Evolutionary conservation across 1,139 yeast genomes (phyloP).

Genomic region (Lodderomyces jiufengensis): DNA sequence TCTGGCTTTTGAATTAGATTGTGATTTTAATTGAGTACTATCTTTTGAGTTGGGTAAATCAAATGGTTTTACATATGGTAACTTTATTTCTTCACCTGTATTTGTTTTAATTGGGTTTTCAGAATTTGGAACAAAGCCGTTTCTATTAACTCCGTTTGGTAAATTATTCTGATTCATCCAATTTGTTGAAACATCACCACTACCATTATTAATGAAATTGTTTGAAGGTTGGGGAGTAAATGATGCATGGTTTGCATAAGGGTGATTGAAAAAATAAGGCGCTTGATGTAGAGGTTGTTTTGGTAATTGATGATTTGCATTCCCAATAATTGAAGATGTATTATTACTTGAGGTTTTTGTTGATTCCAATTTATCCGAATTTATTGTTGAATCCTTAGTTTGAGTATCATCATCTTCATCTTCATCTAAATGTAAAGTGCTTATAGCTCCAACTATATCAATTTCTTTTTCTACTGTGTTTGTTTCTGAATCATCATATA

Average conservation of each 20-base stretch:
- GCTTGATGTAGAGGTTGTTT: slow-evolving; percentile 1
- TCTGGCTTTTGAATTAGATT: slow-evolving; percentile 4
- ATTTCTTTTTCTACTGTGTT: slow-evolving; percentile 17
- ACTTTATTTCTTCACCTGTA: slow-evolving; percentile 13
- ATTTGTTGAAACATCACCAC: no score
- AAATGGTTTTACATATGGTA: slow-evolving; percentile 28
- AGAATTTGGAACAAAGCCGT: slow-evolving; percentile 24
- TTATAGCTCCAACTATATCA: slow-evolving; percentile 44
- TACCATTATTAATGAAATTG: no score
- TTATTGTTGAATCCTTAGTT: no score
- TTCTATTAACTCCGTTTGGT: neutral
- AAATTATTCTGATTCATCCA: no score
- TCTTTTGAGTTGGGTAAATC: slow-evolving; percentile 32
- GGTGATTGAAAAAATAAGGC: no score
- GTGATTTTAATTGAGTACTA: slow-evolving; percentile 11
- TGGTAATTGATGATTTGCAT: no score
- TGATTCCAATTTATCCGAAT: no score
- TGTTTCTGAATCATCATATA: neutral
- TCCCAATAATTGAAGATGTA: no score
- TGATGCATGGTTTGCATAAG: slow-evolving; percentile 17
- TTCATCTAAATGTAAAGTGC: slow-evolving; percentile 38
- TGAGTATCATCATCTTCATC: slow-evolving; percentile 17
- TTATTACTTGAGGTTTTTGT: no score
- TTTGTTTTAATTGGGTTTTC: slow-evolving; percentile 34
- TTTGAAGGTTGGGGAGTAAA: slow-evolving; percentile 33